phyloP scores from a whole-genome alignment of 352 stramenopile genomes.

The Lagenidium sp. region DNA sequence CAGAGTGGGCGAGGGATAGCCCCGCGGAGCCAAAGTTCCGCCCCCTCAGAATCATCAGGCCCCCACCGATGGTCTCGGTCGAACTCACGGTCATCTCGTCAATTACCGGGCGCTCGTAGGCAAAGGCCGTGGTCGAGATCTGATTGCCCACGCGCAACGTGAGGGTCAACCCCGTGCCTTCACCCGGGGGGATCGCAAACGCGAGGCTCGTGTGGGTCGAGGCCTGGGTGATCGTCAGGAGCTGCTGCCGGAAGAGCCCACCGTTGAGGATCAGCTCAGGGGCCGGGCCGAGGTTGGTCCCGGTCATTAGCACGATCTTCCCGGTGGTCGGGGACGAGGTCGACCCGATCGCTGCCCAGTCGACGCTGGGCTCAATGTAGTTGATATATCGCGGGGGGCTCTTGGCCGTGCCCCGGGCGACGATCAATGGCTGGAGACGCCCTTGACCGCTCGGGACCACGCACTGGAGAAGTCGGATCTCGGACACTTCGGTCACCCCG shows the following conservation, averaged over 20 bases:
- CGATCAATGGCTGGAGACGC: slow-evolving; percentile 21
- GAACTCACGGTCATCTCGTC: slow-evolving; percentile 19
- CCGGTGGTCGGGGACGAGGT: slow-evolving; percentile 24
- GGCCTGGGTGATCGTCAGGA: no score
- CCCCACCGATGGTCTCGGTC: slow-evolving; percentile 29
- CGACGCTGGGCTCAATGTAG: slow-evolving; percentile 34
- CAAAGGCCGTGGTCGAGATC: slow-evolving; percentile 22
- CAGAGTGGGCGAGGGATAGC: slow-evolving; percentile 24
- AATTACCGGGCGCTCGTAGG: slow-evolving; percentile 41
- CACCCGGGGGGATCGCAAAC: slow-evolving; percentile 37
- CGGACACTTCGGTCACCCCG: slow-evolving; percentile 12
- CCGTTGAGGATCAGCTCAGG: slow-evolving; percentile 18
- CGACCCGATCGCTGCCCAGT: slow-evolving; percentile 26
- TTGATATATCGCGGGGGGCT: slow-evolving; percentile 38
- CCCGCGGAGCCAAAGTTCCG: slow-evolving; percentile 37
- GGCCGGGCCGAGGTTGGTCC: slow-evolving; percentile 30
- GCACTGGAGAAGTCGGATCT: slow-evolving; percentile 33
- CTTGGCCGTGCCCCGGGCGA: slow-evolving; percentile 20
- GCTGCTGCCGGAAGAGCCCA: no score
- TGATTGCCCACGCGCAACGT: slow-evolving; percentile 34
- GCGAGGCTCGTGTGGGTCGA: slow-evolving; percentile 26
- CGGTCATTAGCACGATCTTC: slow-evolving; percentile 28
- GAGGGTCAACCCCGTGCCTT: slow-evolving; percentile 28
- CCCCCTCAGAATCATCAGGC: slow-evolving; percentile 30
- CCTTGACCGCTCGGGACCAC: slow-evolving; percentile 36